phyloP scores from a whole-genome alignment of 768 basidiomycete species.

The Termitomyces sp. region DNA sequence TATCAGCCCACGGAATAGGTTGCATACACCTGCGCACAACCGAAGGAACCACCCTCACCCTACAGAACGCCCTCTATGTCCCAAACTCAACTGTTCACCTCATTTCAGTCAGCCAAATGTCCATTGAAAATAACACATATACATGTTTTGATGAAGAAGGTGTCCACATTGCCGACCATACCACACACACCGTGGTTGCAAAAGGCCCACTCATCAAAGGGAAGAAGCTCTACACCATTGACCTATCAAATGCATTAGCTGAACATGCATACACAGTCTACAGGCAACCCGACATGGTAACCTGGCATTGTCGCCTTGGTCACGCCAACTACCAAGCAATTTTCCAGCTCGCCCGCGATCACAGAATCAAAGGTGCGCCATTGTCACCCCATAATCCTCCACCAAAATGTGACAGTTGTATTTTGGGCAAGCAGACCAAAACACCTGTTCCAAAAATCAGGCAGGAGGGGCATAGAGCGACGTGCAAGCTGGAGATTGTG shows the following conservation, averaged over 20 bases:
- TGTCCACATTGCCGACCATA: not conserved
- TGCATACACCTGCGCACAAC: not conserved
- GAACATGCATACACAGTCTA: not conserved
- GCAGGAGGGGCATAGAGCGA: not conserved
- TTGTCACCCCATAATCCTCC: too few relatives aligned
- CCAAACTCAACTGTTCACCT: not conserved
- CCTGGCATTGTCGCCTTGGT: not conserved
- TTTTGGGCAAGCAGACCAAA: not conserved
- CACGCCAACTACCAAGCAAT: not conserved
- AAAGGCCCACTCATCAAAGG: not conserved
- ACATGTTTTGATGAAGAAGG: not conserved
- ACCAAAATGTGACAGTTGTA: too few relatives aligned
- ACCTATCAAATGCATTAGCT: not conserved
- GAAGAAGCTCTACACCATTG: not conserved
- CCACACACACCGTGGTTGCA: rapidly evolving
- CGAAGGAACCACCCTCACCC: not conserved
- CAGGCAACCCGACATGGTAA: not conserved
- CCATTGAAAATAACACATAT: not conserved
- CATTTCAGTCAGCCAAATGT: not conserved
- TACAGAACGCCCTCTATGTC: not conserved
- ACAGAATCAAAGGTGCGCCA: too few relatives aligned
- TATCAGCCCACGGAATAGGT: not conserved
- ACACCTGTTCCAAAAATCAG: not conserved
- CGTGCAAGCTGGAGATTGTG: not conserved
- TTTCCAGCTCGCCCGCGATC: too few relatives aligned